These are phyloP conservation scores for Scedosporium minutisporum DNA, from an alignment of 2,329 filamentous ascomycete species.

Conservation along the genomic window DNA sequence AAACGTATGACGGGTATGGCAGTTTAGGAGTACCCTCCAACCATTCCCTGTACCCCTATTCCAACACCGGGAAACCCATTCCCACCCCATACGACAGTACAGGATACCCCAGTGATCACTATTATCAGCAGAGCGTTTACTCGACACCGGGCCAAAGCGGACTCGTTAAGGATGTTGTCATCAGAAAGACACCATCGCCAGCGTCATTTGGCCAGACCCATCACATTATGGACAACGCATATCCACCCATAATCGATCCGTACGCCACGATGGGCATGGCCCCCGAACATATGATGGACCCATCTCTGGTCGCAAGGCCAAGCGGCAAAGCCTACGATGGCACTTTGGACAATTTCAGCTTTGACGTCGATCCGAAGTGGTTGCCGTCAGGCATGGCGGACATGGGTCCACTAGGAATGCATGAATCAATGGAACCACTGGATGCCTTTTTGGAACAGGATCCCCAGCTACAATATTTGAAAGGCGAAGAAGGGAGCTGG, in stretches of 20 bases:
- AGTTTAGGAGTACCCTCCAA: background rate
- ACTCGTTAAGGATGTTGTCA: conserved; percentile 20
- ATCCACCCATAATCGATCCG: background rate
- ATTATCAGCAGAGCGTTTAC: conserved; percentile 26
- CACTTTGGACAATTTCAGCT: background rate
- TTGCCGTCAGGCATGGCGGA: background rate
- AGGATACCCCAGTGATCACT: conserved; percentile 18
- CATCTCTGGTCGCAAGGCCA: conserved; percentile 2
- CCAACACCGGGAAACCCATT: conserved; percentile 25
- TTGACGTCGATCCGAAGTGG: background rate
- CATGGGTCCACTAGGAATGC: background rate
- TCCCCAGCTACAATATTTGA: conserved; percentile 19
- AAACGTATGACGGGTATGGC: background rate
- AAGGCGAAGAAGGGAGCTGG: conserved; percentile 24
- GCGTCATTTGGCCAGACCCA: conserved; percentile 7
- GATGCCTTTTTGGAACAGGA: conserved; percentile 14
- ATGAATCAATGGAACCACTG: conserved; percentile 12
- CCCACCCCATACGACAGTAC: conserved; percentile 26
- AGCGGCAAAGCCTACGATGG: conserved; percentile 1
- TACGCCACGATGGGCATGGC: background rate
- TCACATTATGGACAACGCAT: background rate
- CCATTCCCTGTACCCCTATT: conserved; percentile 23
- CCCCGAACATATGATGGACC: background rate
- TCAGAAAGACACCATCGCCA: conserved; percentile 25
- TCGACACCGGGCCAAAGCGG: conserved; percentile 15